Base-by-base conservation (phyloP, 495 filamentous ascomycete genomes). In the Choiromyces venosus region DNA sequence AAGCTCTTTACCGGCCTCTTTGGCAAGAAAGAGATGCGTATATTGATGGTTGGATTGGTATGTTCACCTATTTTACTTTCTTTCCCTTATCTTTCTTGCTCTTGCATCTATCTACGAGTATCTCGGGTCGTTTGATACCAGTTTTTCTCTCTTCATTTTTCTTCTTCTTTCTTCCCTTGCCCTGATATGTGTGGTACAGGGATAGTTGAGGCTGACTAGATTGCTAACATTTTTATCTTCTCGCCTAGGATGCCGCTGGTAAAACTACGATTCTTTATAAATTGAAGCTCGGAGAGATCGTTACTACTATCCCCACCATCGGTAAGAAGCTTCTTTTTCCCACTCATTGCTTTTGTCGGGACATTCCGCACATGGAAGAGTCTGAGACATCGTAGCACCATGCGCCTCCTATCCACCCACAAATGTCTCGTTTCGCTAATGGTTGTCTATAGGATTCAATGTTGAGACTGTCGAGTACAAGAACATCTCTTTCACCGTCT, bases 221-320 rank as follows among this genome's bases (percentile, higher is more conserved):
- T 39, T 64, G 67, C 71, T 73, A 8, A 76, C 61, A 19, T 73
- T 78, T 71, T 73, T 35, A n/a, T 69, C 67, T 64, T 64, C 36
- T 40, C 69, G 70, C 72, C 16, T 70, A 81, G 80, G 95, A 99
- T 85, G 95, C 95, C 76, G 95, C 95, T 84, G 95, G 95, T 88
- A 99, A 99, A 88, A 99, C 95, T 82, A 99, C 95, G 81, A 99
- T 99, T 83, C 91, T 99, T 73, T 99, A 99, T 87, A 99, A 99
- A 90, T 88, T 99, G 82, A 99, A 99, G 91, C 88, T 98, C 78
- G 94, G 95, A 87, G 96, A 98, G 89, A 97, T 99, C 83, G 95
- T 99, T 84, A 99, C 95, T 80, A 99, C 95, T 79, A 99, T 99
- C 83, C 95, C 95, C 74, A 99, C 95, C 76, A 99, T 99, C 84